Evolutionary conservation across 768 basidiomycete species (phyloP), one percentile per base, ranked within the genome.

Genomic region (Suillus brevipes): DNA sequence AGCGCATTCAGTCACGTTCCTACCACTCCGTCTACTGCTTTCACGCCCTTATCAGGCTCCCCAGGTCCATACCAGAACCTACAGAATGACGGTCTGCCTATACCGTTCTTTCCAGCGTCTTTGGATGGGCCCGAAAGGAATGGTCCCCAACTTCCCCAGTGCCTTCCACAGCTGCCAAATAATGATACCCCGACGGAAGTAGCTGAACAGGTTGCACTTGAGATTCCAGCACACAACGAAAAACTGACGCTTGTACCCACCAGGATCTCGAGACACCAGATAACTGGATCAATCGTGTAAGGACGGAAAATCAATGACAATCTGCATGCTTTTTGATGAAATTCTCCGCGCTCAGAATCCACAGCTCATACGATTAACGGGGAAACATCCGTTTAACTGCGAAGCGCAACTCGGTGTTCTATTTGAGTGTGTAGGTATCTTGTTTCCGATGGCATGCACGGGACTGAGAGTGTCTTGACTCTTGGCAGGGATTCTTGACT

Each of bases 371-470:
- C 80, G 84, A 3, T 68, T 87, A 60, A 88, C 87, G 6, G 85
- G 85, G 31, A 82, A 83, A 66, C 88, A 88, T 70, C 88, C 88
- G 1, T 87, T 88, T 79, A 89, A 89, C 71, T 68, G 73, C 37
- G 88, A 89, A 70, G 78, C 85, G 1, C 77, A 71, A 23, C 74
- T 88, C 18, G 73, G 74, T n/a, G 74, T 74, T 28, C 75, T 87
- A 5, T 84, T 82, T 66, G 65, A 75, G 4, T 73, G 75, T 2
- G 80, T 80, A 60, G 66, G 78, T 45, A 28, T 43, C 12, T 23
- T 20, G 43, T 40, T 9, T 40, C 3, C 14, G 5, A 6, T 14
- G 28, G 36, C 37, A 1, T 38, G 9, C 13, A 23, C 40, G n/a
- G 13, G n/a, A 13, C 56, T 55, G 18, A 65, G 25, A 18, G 34